These are phyloP conservation scores for Colletotrichum orchidophilum DNA, from an alignment of 2,329 filamentous ascomycete genomes.

Conservation along the genomic window DNA sequence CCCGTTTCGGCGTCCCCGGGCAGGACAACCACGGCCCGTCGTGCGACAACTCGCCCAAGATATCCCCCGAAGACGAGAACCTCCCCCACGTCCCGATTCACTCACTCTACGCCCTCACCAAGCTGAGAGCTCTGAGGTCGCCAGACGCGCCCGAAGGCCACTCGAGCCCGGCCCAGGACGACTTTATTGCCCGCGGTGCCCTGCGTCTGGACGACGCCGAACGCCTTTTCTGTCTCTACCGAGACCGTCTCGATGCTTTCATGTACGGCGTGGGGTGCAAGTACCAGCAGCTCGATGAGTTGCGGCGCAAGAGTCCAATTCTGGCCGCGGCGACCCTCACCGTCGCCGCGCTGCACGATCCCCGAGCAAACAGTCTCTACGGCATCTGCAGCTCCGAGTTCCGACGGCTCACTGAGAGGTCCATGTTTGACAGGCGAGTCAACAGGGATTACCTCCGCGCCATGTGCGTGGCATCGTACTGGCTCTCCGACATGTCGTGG, in stretches of 20 bases:
- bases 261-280: constrained; percentile 61
- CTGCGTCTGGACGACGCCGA: constrained; percentile 59
- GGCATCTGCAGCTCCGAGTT: constrained; percentile 64
- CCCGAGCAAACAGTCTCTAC: constrained; percentile 60
- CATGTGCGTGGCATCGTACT: constrained; percentile 69
- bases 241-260: constrained; percentile 58
- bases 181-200: constrained; percentile 50
- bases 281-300: constrained; percentile 58
- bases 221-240: constrained; percentile 60
- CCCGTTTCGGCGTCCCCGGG: constrained; percentile 6
- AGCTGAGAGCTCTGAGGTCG: constrained; percentile 47
- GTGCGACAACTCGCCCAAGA: constrained; percentile 37
- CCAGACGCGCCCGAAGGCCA: constrained; percentile 38
- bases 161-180: constrained; percentile 35
- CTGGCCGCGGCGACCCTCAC: constrained; percentile 65
- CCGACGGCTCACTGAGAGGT: constrained; percentile 60
- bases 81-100: constrained; percentile 50
- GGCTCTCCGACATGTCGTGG: constrained; percentile 71
- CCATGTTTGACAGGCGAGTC: constrained; percentile 46
- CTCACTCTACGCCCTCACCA: constrained; percentile 50
- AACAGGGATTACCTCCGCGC: constrained; percentile 64
- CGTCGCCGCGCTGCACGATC: constrained; percentile 66
- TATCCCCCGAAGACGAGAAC: constrained; percentile 43
- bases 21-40: constrained; percentile 34
- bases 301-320: constrained; percentile 64